Evolutionary conservation across 2,329 filamentous ascomycete species (phyloP), one percentile per base, ranked within the genome.

Genomic region (Scedosporium boydii): DNA sequence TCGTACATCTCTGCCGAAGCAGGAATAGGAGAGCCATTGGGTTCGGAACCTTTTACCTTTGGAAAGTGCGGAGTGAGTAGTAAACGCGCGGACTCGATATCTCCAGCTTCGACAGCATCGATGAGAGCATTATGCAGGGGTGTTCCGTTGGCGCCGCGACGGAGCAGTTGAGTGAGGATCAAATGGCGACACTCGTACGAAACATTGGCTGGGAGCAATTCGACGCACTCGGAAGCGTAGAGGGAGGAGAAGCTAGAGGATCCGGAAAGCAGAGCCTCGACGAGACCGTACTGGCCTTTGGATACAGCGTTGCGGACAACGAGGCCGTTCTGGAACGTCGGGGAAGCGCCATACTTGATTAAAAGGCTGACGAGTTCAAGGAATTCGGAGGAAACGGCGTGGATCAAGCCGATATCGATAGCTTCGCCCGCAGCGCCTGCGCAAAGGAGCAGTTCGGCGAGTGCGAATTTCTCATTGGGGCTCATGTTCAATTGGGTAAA

Each of bases 361-460:
- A 87, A 71, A n/a, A 86, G 71, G 44, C 72, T 73, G 2, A 82
- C 78, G 78, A 86, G 81, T 48, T 83, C 80, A 62, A 80, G 75
- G 64, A 81, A 84, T 53, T 80, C 78, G 1, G 75, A 75, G 6
- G 76, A 73, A 60, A 78, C 80, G 0, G 82, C 80, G 38, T 78
- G 73, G 6, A 80, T 71, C 0, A 86, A 72, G 0, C 79, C 81
- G 34, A 73, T 71, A 0, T 81, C 76, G 0, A 83, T 71, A 1
- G 75, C 72, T 14, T 82, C 78, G 1, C 84, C 84, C 12, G 76
- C 73, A 1, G 83, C 83, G 0, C 84, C 84, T 1, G 81, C 83
- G 61, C 83, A 85, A 1, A 87, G 74, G 1, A 87, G 68, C 2
- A 84, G 72, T 67, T 87, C 83, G 0, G 80, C 75, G 64, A 87